Base-by-base conservation (phyloP, 805 yeast genomes). In the Candida silvatica region DNA sequence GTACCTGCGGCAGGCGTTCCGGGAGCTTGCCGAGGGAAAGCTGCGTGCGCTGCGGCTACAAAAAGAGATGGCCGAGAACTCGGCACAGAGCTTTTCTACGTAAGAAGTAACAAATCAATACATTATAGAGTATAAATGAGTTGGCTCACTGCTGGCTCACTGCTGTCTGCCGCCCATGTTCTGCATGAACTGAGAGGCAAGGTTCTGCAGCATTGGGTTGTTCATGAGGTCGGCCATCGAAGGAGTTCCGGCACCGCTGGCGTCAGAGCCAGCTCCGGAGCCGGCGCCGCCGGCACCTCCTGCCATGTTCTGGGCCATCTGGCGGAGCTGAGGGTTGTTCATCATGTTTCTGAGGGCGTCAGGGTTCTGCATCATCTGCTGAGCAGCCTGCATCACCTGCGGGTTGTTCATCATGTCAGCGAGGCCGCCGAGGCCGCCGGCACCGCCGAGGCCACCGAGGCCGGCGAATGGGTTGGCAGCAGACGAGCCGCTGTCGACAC, bases 311-410 rank as follows among this genome's bases (percentile, higher is more conserved):
- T 76, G 75, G 30, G 95, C 95, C 95, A 88, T 83, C 54, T 79
- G 80, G 52, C 76, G 77, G 41, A 90, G 59, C 59, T 80, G 90
- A n/a, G 98, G 98, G 60, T 88, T 87, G 59, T 71, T 77, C 79
- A 88, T 69, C 63, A 88, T 58, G 20, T 77, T 74, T 39, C 64
- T 65, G 64, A 88, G 60, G 34, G 92, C 86, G 31, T 64, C 69
- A 27, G 97, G 96, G 55, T 88, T 78, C 37, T 76, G 73, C 96
- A 87, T 84, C 76, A 87, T 68, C 54, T 73, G 73, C 58, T 81
- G 86, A 32, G 95, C 95, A 56, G 88, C 88, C 59, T 80, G 82
- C 80, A 80, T 80, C 44, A 88, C 56, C 59, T 78, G 86, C 17
- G 97, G 97, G 59, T 87, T 85, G 59, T 71, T 77, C 77, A 32